A percentile compares a stretch with the other conserved stretches of the same genome.
These are phyloP conservation scores for Penicillium sp. DNA, from an alignment of 2,329 filamentous ascomycete species.

Conservation along the genomic window DNA sequence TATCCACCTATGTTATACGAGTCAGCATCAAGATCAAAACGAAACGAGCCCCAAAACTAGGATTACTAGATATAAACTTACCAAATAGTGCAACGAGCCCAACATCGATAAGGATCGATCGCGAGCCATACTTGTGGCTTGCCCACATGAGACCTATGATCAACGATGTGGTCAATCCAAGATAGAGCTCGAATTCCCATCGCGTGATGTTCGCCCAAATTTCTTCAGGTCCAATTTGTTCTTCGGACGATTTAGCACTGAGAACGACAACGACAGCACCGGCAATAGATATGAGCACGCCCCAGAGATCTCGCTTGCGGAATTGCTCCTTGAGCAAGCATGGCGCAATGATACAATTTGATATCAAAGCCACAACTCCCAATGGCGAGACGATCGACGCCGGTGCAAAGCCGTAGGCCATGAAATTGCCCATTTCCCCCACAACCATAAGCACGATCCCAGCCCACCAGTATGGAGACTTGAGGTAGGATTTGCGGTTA, in stretches of 20 bases:
- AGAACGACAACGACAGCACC: constrained; percentile 91
- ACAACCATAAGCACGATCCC: constrained; percentile 90
- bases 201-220: constrained; percentile 86
- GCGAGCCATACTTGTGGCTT: constrained; percentile 79
- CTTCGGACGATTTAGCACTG: constrained; percentile 84
- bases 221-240: constrained; percentile 83
- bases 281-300: constrained; percentile 79
- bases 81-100: constrained; percentile 92
- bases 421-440: constrained; percentile 92
- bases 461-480: constrained; percentile 93
- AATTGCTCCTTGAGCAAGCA: constrained; percentile 91
- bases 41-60: background rate
- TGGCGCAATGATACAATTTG: constrained; percentile 94
- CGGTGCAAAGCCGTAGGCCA: constrained; percentile 95
- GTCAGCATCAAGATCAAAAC: constrained; percentile 16
- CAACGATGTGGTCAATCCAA: constrained; percentile 70
- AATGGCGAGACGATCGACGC: constrained; percentile 96
- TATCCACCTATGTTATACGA: constrained; percentile 69
- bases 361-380: constrained; percentile 93
- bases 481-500: constrained; percentile 71
- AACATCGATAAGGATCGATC: constrained; percentile 85
- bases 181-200: constrained; percentile 86
- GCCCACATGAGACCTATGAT: constrained; percentile 77
- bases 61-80: constrained; percentile 43
- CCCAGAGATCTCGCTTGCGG: constrained; percentile 77